Evolutionary conservation across 768 basidiomycete genomes (phyloP).

Genomic region (Naematelia encephala): DNA sequence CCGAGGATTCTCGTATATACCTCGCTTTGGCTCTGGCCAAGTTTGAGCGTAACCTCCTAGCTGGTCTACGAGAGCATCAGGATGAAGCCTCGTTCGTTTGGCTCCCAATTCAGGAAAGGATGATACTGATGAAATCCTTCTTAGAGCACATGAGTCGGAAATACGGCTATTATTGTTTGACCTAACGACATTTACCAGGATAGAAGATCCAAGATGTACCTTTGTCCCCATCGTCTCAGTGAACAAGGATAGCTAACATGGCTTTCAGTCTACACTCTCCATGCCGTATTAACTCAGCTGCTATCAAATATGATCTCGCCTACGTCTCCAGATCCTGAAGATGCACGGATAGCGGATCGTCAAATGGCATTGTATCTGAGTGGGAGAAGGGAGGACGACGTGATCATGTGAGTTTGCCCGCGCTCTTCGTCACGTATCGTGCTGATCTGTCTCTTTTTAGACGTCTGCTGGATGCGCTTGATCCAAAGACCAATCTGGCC

Average conservation of each 20-base stretch:
- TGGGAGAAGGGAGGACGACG: slow-evolving; percentile 62
- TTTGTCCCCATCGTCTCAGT: not conserved
- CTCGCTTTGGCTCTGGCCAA: slow-evolving; percentile 57
- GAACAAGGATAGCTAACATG: too few relatives aligned
- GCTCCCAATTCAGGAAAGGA: not conserved
- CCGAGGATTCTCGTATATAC: slow-evolving; percentile 22
- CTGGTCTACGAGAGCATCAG: slow-evolving; percentile 72
- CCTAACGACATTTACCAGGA: slow-evolving; percentile 72
- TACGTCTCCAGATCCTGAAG: slow-evolving; percentile 59
- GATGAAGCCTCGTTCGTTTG: slow-evolving; percentile 64
- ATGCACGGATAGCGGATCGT: slow-evolving; percentile 64
- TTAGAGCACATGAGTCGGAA: slow-evolving; percentile 67
- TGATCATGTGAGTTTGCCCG: slow-evolving; percentile 64
- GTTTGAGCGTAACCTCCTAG: slow-evolving; percentile 80
- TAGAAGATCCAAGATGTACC: slow-evolving; percentile 63
- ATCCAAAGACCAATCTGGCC: slow-evolving; percentile 61
- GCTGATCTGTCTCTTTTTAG: slow-evolving; percentile 32
- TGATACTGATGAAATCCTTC: not conserved
- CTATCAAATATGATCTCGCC: slow-evolving; percentile 80
- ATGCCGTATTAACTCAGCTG: slow-evolving; percentile 69
- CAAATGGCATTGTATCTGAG: slow-evolving; percentile 57
- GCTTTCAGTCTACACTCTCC: slow-evolving; percentile 61
- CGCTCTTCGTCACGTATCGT: slow-evolving; percentile 50
- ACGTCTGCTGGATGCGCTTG: slow-evolving; percentile 62
- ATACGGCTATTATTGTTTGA: slow-evolving; percentile 67